Evolutionary conservation across 805 yeast genomes (phyloP), one percentile per base, ranked within the genome.

Genomic region (Metschnikowia orientalis): DNA sequence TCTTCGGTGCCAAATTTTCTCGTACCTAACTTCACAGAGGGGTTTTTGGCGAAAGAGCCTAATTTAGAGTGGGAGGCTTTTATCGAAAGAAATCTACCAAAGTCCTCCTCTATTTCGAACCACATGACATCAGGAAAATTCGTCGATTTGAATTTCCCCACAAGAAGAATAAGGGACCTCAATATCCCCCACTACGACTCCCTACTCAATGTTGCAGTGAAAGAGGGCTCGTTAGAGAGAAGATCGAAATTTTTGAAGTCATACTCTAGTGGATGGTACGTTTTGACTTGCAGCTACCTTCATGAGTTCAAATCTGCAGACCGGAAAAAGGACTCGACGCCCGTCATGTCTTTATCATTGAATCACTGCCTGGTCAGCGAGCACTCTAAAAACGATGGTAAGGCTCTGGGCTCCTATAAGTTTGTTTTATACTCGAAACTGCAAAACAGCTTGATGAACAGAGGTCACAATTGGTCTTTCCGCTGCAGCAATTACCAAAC

Each of bases 381-480:
- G 46, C 95, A 85, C 61, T 78, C 90, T 8, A 77, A 79, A 53
- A 78, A 77, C 48, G 86, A 81, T 44, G 76, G 79, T 17, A 66
- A 61, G 32, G 56, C 68, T 23, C 64, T 71, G 11, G 75, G 73
- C 30, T 68, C 74, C 3, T 79, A 78, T 55, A 88, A 88, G 61
- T 92, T 90, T 59, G 84, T 88, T 8, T 64, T 90, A 40, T 77
- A 75, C 44, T 77, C 88, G 11, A 85, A 82, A 50, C 65, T 56
- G 54, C 79, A 80, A 42, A 76, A 78, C 40, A 92, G 92, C 9
- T 62, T 82, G 39, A 69, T 86, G 42, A 81, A 79, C 41, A 71
- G 86, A 50, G 85, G 87, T 26, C 97, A 89, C 61, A 88, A 87
- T 50, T 87, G 92, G 86, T 92, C 89, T n/a, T 89, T 90, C 65